Base-by-base conservation (phyloP, 75 land plant species). In the Pinus tabuliformis region DNA sequence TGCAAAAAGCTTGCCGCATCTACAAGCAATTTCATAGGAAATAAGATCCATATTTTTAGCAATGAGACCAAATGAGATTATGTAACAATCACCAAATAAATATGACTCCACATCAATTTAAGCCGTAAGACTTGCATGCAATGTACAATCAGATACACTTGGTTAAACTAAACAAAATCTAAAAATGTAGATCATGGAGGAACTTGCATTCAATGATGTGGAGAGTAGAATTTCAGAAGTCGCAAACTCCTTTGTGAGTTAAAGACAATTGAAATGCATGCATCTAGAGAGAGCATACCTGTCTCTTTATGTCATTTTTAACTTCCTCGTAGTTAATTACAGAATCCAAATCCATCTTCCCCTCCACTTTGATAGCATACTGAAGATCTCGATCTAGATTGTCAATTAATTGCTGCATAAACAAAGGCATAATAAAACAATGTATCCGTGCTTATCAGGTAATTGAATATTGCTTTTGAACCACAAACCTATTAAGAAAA, bases 281-380 rank as follows among this genome's bases (percentile, higher is more conserved):
- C 20, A 33, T 18, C 42, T 64, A 33, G 39, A 64, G 12, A 42
- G 71, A 68, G 9, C 72, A 62, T 70, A 96, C 99, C 92, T 94
- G 89, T 78, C 72, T 77, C 86, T 72, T 81, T 28, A 97, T 97
- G 56, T 85, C 90, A 78, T 85, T 83, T 79, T 89, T 97, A 75
- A 97, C 88, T 45, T 97, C 98, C 28, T 91, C 91, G 80, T 97
- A 97, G 73, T 97, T 97, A 61, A 83, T 78, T 24, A 97, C 93
- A 42, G 89, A 85, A 39, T 95, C 87, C 65, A 88, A 14, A 73
- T 91, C 98, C 95, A 90, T 84, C 78, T 95, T 97, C 5, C 98
- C 98, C 79, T 97, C 99, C 58, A 89, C 94, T 83, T 75, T 85
- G 73, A 97, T 92, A n/a, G 99, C 98, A 89, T 97, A 97, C 81